Conservation (phyloP, 139 green algal genomes). For the Nannochloris sp. region DNA sequence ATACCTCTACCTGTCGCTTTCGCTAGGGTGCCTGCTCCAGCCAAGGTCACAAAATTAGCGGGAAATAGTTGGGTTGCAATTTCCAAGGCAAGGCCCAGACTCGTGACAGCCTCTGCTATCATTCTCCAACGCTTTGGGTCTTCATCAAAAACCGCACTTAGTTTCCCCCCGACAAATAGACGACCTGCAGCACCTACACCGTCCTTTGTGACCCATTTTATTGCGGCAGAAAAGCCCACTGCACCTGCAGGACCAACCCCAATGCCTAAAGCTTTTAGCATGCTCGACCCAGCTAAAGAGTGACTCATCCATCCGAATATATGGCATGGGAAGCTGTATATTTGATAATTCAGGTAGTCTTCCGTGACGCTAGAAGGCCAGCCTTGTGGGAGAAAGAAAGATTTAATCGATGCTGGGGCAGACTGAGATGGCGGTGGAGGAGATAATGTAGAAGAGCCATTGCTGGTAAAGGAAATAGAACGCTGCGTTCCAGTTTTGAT, state of each 20-base stretch:
- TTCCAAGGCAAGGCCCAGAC: slow-evolving; percentile 65
- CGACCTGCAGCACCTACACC: slow-evolving; percentile 63
- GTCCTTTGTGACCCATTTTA: slow-evolving; percentile 75
- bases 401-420: neutral
- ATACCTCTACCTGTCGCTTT: slow-evolving; percentile 71
- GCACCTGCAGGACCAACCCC: slow-evolving; percentile 25
- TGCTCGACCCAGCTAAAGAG: slow-evolving; percentile 54
- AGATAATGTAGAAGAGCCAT: too few relatives aligned
- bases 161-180: slow-evolving; percentile 48
- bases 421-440: too few relatives aligned
- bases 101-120: slow-evolving; percentile 47
- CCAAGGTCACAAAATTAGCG: slow-evolving; percentile 69
- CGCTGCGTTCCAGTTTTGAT: neutral
- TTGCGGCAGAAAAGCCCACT: slow-evolving; percentile 47
- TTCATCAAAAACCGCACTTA: slow-evolving; percentile 65
- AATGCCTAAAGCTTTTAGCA: slow-evolving; percentile 69
- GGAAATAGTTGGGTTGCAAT: slow-evolving; percentile 62
- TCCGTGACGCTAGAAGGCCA: slow-evolving; percentile 57
- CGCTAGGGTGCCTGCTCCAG: slow-evolving; percentile 56
- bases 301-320: slow-evolving; percentile 32
- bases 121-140: slow-evolving; percentile 66
- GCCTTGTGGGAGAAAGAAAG: slow-evolving; percentile 62
- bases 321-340: slow-evolving; percentile 62
- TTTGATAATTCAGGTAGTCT: slow-evolving; percentile 78
- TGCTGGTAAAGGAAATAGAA: neutral